These are phyloP conservation scores for Rutstroemia sp. DNA, from an alignment of 2,329 filamentous ascomycete genomes.

Conservation along the genomic window DNA sequence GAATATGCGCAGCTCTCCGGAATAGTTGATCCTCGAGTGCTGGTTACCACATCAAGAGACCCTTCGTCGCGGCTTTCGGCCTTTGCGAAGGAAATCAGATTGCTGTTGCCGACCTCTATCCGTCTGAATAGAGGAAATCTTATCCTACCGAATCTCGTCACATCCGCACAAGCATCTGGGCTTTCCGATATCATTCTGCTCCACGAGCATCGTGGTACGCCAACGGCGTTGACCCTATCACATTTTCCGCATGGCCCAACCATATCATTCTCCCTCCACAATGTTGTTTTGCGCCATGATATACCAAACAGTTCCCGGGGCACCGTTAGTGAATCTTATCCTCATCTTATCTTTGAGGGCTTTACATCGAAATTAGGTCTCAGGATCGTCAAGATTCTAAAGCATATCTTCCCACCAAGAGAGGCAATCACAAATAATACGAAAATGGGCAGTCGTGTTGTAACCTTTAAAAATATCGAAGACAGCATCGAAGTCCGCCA, in stretches of 20 bases:
- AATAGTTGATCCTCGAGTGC: slow-evolving; percentile 77
- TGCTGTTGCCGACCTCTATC: slow-evolving; percentile 78
- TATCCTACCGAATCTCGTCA: slow-evolving; percentile 76
- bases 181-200: slow-evolving; percentile 80
- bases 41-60: slow-evolving; percentile 86
- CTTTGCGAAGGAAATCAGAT: slow-evolving; percentile 86
- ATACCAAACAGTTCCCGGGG: slow-evolving; percentile 83
- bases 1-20: slow-evolving; percentile 91
- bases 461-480: slow-evolving; percentile 91
- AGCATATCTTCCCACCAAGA: slow-evolving; percentile 88
- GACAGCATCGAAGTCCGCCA: slow-evolving; percentile 90
- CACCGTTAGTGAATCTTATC: slow-evolving; percentile 86
- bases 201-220: slow-evolving; percentile 88
- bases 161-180: slow-evolving; percentile 71
- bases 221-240: slow-evolving; percentile 79
- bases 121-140: slow-evolving; percentile 87
- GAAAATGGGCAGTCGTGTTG: slow-evolving; percentile 80
- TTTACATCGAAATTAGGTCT: slow-evolving; percentile 76
- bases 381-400: slow-evolving; percentile 81
- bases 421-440: slow-evolving; percentile 63
- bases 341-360: slow-evolving; percentile 91
- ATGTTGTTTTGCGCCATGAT: slow-evolving; percentile 86
- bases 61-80: slow-evolving; percentile 78
- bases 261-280: slow-evolving; percentile 80
- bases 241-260: slow-evolving; percentile 88